Percentiles rank a stretch among this genome's conserved stretches.
phyloP scores from a whole-genome alignment of 495 filamentous ascomycete species.

The Glutinoglossum americanum region DNA sequence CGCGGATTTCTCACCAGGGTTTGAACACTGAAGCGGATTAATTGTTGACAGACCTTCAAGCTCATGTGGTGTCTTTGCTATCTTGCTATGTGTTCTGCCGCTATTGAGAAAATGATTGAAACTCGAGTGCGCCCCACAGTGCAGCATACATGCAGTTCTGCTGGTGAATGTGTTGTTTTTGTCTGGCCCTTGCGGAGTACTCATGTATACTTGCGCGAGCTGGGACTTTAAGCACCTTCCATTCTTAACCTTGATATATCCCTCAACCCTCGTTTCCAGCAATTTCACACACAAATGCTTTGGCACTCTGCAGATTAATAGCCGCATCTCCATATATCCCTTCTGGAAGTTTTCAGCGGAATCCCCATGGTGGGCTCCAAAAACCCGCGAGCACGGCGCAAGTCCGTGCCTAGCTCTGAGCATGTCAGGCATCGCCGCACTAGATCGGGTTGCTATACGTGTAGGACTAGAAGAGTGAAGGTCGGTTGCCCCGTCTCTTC shows the following conservation, averaged over 20 bases:
- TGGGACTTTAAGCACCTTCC: neutral
- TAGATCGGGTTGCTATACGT: conserved; percentile 86
- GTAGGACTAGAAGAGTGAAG: conserved; percentile 76
- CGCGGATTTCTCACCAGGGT: neutral
- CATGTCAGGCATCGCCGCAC: conserved; percentile 87
- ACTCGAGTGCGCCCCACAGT: neutral
- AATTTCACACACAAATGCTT: neutral
- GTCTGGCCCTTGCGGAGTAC: neutral
- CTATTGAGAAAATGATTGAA: neutral
- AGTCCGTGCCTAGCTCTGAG: conserved; percentile 29
- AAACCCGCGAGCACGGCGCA: neutral
- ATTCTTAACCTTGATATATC: neutral
- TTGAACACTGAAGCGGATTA: neutral
- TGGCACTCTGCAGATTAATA: neutral
- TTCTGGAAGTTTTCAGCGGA: neutral
- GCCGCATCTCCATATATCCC: neutral
- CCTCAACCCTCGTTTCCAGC: neutral
- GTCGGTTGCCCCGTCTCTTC: conserved; percentile 21
- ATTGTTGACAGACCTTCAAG: neutral
- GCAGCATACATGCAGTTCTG: neutral
- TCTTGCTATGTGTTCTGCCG: neutral
- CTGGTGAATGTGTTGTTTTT: neutral
- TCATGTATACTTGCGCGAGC: neutral
- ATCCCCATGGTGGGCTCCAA: neutral
- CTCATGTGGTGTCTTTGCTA: neutral